These are phyloP conservation scores for Aspergillus intermedius DNA, from an alignment of 2,329 filamentous ascomycete species.

Conservation along the genomic window DNA sequence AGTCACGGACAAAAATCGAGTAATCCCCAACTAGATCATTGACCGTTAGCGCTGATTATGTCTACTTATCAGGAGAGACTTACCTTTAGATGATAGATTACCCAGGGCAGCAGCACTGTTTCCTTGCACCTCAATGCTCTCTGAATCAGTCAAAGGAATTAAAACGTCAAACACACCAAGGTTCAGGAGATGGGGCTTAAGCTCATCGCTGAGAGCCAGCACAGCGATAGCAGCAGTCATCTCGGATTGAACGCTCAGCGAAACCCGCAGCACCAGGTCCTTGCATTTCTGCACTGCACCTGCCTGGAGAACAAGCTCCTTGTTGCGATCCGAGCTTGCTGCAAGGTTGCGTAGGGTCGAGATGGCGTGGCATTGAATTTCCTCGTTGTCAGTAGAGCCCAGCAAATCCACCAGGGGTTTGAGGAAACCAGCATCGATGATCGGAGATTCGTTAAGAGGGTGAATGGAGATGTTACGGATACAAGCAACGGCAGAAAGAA, in stretches of 20 bases:
- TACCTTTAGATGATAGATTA: conserved; percentile 95
- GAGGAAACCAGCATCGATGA: conserved; percentile 94
- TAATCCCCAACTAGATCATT: conserved; percentile 75
- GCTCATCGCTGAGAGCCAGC: conserved; percentile 85
- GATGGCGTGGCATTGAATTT: conserved; percentile 98
- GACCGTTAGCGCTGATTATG: conserved; percentile 16
- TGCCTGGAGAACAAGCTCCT: conserved; percentile 92
- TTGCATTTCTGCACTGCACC: conserved; percentile 98
- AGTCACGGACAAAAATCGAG: conserved; percentile 89
- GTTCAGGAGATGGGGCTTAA: conserved; percentile 84
- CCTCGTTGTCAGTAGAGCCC: conserved; percentile 93
- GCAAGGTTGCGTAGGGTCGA: conserved; percentile 93
- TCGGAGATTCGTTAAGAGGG: conserved; percentile 93
- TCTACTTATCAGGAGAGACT: conserved; percentile 13
- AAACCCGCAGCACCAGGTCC: conserved; percentile 86
- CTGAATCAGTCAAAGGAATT: conserved; percentile 88
- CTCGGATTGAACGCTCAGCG: conserved; percentile 91
- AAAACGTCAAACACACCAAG: conserved; percentile 93
- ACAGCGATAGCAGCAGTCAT: conserved; percentile 99
- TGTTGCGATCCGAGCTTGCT: conserved; percentile 95
- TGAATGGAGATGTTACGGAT: conserved; percentile 99
- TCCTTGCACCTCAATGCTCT: conserved; percentile 95
- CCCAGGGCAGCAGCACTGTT: conserved; percentile 95
- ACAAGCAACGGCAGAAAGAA: conserved; percentile 92
- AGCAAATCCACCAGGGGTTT: conserved; percentile 89